Evolutionary conservation across 805 yeast genomes (phyloP).

Genomic region (Saturnispora besseyi): DNA sequence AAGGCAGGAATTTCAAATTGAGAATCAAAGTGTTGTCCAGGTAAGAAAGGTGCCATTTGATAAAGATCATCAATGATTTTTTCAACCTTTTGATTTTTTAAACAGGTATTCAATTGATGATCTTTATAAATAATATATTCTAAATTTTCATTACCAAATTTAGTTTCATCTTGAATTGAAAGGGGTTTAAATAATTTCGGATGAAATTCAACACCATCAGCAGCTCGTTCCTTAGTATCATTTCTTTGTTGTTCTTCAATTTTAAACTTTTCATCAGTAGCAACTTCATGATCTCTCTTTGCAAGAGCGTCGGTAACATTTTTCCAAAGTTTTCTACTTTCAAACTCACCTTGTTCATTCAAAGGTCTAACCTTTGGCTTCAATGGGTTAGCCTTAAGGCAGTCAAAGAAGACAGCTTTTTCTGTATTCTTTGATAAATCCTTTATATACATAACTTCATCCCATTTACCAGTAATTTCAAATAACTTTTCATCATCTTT

Average conservation of each 20-base stretch:
- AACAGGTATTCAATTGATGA: conserved; percentile 24
- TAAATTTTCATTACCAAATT: conserved; percentile 34
- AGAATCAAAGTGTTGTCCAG: conserved; percentile 64
- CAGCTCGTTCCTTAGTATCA: conserved; percentile 61
- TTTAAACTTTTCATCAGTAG: conserved; percentile 80
- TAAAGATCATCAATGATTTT: conserved; percentile 31
- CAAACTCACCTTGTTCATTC: conserved; percentile 69
- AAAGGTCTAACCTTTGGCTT: conserved; percentile 71
- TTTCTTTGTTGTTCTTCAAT: conserved; percentile 84
- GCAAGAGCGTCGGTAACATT: conserved; percentile 77
- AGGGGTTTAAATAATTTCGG: conserved; percentile 65
- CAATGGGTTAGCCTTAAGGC: conserved; percentile 41
- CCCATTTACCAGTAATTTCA: conserved; percentile 87
- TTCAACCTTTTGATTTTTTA: conserved; percentile 31
- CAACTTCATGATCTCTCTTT: conserved; percentile 64
- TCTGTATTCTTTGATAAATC: conserved; percentile 34
- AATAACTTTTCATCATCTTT: conserved; percentile 47
- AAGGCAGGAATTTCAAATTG: conserved; percentile 63
- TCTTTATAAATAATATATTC: conserved; percentile 60
- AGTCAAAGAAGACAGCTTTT: conserved; percentile 49
- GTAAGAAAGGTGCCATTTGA: conserved; percentile 68
- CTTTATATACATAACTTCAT: conserved; percentile 68
- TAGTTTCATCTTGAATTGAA: conserved; percentile 25
- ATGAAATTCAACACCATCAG: conserved; percentile 69
- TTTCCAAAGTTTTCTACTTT: conserved; percentile 78